These are phyloP conservation scores for Odonthalia washingtoniensis DNA, from an alignment of 31 red algal species.

Conservation along the genomic window DNA sequence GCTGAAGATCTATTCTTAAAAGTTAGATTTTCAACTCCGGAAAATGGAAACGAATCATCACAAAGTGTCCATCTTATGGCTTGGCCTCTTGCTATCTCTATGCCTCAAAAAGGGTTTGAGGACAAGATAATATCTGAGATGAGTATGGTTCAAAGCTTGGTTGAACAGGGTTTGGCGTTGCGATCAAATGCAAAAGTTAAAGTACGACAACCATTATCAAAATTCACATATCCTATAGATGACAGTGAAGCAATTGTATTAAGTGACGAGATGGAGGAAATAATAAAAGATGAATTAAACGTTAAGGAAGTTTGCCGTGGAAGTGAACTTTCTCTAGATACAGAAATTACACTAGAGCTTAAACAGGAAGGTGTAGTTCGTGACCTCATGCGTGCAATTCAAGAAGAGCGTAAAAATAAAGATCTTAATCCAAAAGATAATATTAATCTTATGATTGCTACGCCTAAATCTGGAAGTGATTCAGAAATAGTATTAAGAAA, in stretches of 20 bases:
- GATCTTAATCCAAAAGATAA: background rate
- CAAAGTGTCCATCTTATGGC: conserved; percentile 5
- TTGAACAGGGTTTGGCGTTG: background rate
- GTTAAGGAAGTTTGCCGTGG: background rate
- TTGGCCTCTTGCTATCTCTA: conserved; percentile 9
- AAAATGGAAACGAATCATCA: background rate
- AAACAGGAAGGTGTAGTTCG: conserved; percentile 1
- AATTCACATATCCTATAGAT: background rate
- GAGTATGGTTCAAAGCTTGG: background rate
- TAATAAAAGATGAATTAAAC: conserved; percentile 25
- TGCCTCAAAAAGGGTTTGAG: background rate
- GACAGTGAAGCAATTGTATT: background rate
- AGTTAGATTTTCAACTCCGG: background rate
- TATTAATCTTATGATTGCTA: background rate
- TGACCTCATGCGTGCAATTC: background rate
- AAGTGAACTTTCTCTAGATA: background rate
- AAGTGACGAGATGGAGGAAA: background rate
- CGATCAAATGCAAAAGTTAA: conserved; percentile 4
- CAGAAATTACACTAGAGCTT: conserved; percentile 9
- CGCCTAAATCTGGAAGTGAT: background rate
- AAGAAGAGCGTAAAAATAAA: conserved; percentile 2
- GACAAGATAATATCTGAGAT: conserved; percentile 1
- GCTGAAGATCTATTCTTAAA: conserved; percentile 14
- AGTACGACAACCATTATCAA: conserved; percentile 19
- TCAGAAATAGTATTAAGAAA: too few relatives aligned